Evolutionary conservation across 257 asterid species (phyloP).

Genomic region (Datura wrightii): DNA sequence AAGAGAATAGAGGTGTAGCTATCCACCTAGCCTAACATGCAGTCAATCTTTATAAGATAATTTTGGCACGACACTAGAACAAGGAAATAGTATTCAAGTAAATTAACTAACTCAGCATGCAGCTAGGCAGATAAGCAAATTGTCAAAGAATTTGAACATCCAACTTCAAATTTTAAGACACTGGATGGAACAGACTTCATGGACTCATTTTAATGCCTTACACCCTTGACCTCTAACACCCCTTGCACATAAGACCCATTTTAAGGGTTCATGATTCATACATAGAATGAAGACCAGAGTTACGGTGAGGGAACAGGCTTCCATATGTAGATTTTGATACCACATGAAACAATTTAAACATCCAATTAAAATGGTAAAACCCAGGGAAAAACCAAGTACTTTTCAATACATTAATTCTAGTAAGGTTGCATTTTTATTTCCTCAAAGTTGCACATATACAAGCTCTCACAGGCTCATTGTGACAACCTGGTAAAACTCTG

Average conservation of each 20-base stretch:
- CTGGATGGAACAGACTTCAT: too few species aligned
- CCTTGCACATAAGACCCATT: slow-evolving; percentile 71
- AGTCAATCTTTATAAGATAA: too few species aligned
- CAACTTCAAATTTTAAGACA: too few species aligned
- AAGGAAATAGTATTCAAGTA: too few species aligned
- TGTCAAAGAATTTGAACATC: too few species aligned
- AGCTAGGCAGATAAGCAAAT: too few species aligned
- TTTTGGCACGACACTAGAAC: too few species aligned
- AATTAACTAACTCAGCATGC: too few species aligned
- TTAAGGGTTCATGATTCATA: slow-evolving; percentile 72
- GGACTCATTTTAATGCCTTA: too few species aligned
- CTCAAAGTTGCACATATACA: not conserved
- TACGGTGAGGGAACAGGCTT: not conserved
- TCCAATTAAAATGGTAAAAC: not conserved
- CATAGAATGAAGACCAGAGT: slow-evolving; percentile 30
- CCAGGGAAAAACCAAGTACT: not conserved
- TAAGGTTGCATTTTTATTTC: not conserved
- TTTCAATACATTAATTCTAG: not conserved
- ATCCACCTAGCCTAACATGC: too few species aligned
- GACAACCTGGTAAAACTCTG: not conserved
- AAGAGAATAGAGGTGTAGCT: too few species aligned
- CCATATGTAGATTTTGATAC: not conserved
- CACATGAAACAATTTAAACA: not conserved
- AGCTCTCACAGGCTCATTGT: not conserved
- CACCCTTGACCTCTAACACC: too few species aligned